A percentile compares a stretch with the other conserved stretches of the same genome.
phyloP scores from a whole-genome alignment of 129 eudicot species.

The Apium graveolens region DNA sequence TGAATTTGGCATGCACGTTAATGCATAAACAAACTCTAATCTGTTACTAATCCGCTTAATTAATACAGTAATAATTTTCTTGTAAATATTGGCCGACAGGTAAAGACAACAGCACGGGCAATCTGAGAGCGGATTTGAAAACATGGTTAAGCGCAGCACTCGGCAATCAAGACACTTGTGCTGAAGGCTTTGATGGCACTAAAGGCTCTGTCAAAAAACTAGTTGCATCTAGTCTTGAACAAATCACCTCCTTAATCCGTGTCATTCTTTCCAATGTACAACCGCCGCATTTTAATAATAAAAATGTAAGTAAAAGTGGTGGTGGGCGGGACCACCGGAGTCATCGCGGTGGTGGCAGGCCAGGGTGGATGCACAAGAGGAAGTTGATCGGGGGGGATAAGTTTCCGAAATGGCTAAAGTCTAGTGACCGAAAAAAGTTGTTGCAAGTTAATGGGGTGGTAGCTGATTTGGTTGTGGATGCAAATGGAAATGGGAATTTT shows the following conservation, averaged over 20 bases:
- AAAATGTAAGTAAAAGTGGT: not conserved
- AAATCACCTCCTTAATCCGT: slow-evolving; percentile 46
- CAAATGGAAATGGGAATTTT: slow-evolving; percentile 70
- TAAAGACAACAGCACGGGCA: slow-evolving; percentile 50
- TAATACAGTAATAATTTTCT: not conserved
- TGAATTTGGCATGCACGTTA: slow-evolving; percentile 9
- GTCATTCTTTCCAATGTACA: slow-evolving; percentile 40
- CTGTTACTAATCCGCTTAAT: not conserved
- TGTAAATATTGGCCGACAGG: slow-evolving; percentile 20
- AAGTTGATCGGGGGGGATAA: not conserved
- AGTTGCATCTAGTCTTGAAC: slow-evolving; percentile 41
- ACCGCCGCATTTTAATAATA: not conserved
- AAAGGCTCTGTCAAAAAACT: slow-evolving; percentile 40
- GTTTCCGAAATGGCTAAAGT: slow-evolving; percentile 57
- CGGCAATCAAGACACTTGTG: slow-evolving; percentile 82
- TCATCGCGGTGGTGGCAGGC: not conserved
- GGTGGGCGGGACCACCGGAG: not conserved
- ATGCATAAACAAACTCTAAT: not conserved
- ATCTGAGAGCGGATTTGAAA: slow-evolving; percentile 54
- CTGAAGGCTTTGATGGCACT: slow-evolving; percentile 87
- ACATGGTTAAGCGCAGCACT: slow-evolving; percentile 83
- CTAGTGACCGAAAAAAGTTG: slow-evolving; percentile 45
- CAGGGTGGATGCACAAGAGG: slow-evolving; percentile 16
- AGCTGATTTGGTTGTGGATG: slow-evolving; percentile 61
- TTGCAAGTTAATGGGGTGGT: slow-evolving; percentile 32